Evolutionary conservation across 2,329 filamentous ascomycete species (phyloP).

Genomic region (Amesomyces nigricolor): DNA sequence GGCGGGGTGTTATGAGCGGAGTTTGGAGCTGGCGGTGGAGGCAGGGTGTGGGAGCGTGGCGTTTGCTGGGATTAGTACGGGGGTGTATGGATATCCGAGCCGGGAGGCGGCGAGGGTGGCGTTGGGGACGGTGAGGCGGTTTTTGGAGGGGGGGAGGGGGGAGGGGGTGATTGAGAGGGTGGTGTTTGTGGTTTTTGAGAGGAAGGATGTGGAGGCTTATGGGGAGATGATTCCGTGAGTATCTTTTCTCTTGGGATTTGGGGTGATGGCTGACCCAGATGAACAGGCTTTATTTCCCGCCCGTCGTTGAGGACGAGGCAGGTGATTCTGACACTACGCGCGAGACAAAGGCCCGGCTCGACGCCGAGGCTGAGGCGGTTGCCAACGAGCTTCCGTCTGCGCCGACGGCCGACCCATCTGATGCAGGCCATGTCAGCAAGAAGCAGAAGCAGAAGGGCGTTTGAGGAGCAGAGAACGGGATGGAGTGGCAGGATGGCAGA

Average conservation of each 20-base stretch:
- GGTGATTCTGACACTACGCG: constrained; percentile 10
- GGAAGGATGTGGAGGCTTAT: constrained; percentile 73
- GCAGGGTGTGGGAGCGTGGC: constrained; percentile 66
- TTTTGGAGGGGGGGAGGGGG: constrained; percentile 44
- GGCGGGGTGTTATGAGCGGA: constrained; percentile 60
- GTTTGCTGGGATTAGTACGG: constrained; percentile 81
- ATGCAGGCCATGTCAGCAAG: constrained; percentile 25
- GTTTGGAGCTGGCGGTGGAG: constrained; percentile 65
- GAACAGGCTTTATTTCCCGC: constrained; percentile 30
- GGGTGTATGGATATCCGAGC: constrained; percentile 83
- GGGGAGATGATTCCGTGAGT: constrained; percentile 66
- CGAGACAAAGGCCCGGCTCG: constrained; percentile 19
- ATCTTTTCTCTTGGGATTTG: neutral
- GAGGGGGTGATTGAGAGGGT: constrained; percentile 58
- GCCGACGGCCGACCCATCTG: constrained; percentile 26
- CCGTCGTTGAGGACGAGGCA: constrained; percentile 20
- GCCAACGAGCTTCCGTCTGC: constrained; percentile 28
- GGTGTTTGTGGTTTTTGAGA: constrained; percentile 78
- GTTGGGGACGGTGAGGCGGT: constrained; percentile 51
- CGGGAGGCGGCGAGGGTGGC: constrained; percentile 67
- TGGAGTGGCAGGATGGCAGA: neutral
- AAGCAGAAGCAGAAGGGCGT: constrained; percentile 24
- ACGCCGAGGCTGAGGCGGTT: constrained; percentile 27
- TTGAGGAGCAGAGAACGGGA: neutral
- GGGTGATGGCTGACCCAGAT: neutral